Percentiles rank a stretch among this genome's conserved stretches.
These are phyloP conservation scores for Torulaspora franciscae DNA, from an alignment of 805 yeast species.

Conservation along the genomic window DNA sequence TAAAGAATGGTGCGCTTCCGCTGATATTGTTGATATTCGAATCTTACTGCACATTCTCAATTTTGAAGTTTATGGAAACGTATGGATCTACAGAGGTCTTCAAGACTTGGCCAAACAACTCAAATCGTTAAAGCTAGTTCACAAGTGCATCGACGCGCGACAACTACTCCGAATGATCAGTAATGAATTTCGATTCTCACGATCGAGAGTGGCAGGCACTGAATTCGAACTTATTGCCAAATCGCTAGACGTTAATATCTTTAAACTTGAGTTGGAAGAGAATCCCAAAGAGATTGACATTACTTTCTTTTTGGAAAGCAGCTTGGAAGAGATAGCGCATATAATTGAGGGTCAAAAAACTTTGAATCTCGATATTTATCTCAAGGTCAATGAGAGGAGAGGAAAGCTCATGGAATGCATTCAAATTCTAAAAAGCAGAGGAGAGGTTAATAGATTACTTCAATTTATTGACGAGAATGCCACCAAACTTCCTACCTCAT, in stretches of 20 bases:
- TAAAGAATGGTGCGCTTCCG: constrained; percentile 20
- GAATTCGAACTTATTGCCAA: constrained; percentile 22
- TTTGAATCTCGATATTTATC: constrained; percentile 8
- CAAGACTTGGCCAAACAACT: constrained; percentile 19
- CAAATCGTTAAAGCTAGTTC: constrained; percentile 24
- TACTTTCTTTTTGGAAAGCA: constrained; percentile 15
- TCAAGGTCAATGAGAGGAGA: constrained; percentile 16
- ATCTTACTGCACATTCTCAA: constrained; percentile 27
- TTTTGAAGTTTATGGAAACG: constrained; percentile 26
- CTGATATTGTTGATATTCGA: constrained; percentile 25
- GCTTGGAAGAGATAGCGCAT: constrained; percentile 18
- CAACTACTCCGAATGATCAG: constrained; percentile 10
- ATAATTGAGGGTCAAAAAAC: constrained; percentile 8
- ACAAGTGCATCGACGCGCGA: constrained; percentile 20
- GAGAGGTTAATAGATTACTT: constrained; percentile 7
- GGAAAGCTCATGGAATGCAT: constrained; percentile 16
- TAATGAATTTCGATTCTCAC: constrained; percentile 2
- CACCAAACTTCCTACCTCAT: constrained; percentile 12
- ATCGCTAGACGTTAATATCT: constrained; percentile 26
- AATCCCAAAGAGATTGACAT: constrained; percentile 12
- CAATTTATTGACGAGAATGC: constrained; percentile 12
- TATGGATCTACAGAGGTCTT: constrained; percentile 33
- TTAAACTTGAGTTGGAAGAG: constrained; percentile 8
- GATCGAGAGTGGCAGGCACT: constrained; percentile 1
- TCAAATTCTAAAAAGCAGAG: constrained; percentile 10